Evolutionary conservation across 352 stramenopile genomes (phyloP), one percentile per base, ranked within the genome.

Genomic region (Peronospora destructor): DNA sequence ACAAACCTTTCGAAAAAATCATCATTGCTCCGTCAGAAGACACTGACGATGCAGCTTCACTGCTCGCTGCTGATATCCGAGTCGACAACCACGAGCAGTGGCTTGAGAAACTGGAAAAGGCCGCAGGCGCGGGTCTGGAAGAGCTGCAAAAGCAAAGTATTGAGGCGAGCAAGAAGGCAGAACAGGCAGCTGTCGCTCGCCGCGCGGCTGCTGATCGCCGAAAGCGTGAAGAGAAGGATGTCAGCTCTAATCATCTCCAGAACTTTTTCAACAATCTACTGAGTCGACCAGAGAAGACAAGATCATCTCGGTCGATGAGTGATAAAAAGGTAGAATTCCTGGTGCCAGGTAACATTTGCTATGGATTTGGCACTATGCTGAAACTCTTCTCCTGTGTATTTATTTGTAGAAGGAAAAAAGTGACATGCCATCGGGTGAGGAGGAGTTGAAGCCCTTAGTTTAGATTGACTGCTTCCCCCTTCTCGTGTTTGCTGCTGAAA

Each of bases 201-300:
- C 82, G 82, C n/a, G 64, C 67, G 3, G 76, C 78, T 2, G 71
- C 73, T 10, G 82, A 92, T 61, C 75, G 76, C 10, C 68, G 79
- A 36, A 92, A 89, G 53, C 69, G 75, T 14, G 76, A 91, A 46
- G 76, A 90, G 41, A 87, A 85, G 63, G 79, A 91, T 41, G 79
- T 92, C 42, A 91, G 71, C 62, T 88, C 82, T 25, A 92, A 86
- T 14, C 82, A 92, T 49, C 46, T 92, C 53, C 73, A 83, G 25
- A 92, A 89, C 52, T 92, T 92, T 56, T 92, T 92, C 54, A 92
- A 92, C 61, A 91, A 92, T 44, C 44, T 92, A 44, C 63, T 92
- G 6, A 92, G 82, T 58, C 76, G 79, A 19, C 82, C 82, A 4
- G 82, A 92, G 39, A 92, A 92, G 50, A 73, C 80, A 19, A 85